phyloP scores from a whole-genome alignment of 2,329 filamentous ascomycete species.

The Botrytis byssoidea region DNA sequence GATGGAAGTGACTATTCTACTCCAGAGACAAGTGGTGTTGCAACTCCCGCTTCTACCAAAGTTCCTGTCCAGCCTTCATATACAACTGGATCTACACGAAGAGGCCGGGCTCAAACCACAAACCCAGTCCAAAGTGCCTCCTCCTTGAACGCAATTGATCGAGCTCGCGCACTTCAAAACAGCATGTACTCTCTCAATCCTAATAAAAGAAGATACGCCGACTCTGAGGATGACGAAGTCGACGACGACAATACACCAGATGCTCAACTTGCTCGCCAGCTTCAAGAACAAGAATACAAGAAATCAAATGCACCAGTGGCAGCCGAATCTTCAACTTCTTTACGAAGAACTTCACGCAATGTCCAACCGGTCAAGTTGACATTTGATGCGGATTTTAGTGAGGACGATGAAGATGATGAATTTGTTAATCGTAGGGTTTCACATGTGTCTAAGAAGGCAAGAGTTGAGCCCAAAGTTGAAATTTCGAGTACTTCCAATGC shows the following conservation, averaged over 20 bases:
- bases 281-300: constrained; percentile 56
- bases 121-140: constrained; percentile 22
- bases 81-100: constrained; percentile 30
- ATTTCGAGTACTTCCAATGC: constrained; percentile 33
- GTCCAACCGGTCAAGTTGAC: constrained; percentile 24
- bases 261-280: constrained; percentile 53
- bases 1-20: constrained; percentile 56
- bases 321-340: constrained; percentile 39
- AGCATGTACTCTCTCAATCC: constrained; percentile 51
- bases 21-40: constrained; percentile 57
- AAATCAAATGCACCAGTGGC: constrained; percentile 24
- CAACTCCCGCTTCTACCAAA: constrained; percentile 46
- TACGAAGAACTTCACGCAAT: constrained; percentile 28
- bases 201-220: constrained; percentile 46
- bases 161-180: constrained; percentile 47
- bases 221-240: constrained; percentile 42
- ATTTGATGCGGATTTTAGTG: constrained; percentile 20
- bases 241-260: constrained; percentile 46
- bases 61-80: constrained; percentile 26
- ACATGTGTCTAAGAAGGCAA: constrained; percentile 25
- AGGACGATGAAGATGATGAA: constrained; percentile 23
- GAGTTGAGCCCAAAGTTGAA: constrained; percentile 35
- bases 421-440: constrained; percentile 15
- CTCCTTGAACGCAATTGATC: constrained; percentile 45
- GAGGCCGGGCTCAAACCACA: constrained; percentile 27